phyloP scores from a whole-genome alignment of 176 grass and related monocot species.

The Triticum dicoccoides region DNA sequence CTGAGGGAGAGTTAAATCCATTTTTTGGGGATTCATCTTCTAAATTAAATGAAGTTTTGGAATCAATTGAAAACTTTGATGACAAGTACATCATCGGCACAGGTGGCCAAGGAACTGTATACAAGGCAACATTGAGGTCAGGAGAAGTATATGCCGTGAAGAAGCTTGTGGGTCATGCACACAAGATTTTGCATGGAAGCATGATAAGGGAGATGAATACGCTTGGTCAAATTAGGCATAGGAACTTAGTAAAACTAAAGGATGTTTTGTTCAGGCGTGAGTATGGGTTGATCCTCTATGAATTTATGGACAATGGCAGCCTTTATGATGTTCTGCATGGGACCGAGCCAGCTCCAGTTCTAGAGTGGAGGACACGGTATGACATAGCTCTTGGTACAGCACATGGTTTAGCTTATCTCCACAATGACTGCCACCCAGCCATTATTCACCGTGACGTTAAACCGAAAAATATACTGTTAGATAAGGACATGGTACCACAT shows the following conservation, averaged over 20 bases:
- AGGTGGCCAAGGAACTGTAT: conserved; percentile 72
- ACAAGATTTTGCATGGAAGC: conserved; percentile 45
- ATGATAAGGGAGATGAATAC: conserved; percentile 75
- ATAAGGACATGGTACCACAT: conserved; percentile 68
- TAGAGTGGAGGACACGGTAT: conserved; percentile 61
- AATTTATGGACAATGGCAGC: conserved; percentile 83
- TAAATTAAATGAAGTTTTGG: conserved; percentile 50
- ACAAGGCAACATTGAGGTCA: conserved; percentile 48
- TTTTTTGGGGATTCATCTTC: conserved; percentile 49
- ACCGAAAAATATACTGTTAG: conserved; percentile 80
- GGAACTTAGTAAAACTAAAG: conserved; percentile 67
- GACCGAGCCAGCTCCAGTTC: conserved; percentile 17
- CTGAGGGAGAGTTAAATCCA: background rate
- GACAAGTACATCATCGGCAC: conserved; percentile 50
- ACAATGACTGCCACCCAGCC: conserved; percentile 64
- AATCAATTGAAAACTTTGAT: conserved; percentile 60
- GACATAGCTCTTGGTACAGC: conserved; percentile 71
- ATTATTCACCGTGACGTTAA: conserved; percentile 88
- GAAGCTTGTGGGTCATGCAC: conserved; percentile 40
- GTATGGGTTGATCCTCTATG: conserved; percentile 72
- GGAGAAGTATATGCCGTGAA: conserved; percentile 70
- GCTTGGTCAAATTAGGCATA: conserved; percentile 61
- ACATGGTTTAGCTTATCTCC: conserved; percentile 73
- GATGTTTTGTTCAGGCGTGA: conserved; percentile 60
- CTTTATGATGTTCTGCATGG: conserved; percentile 77